Evolutionary conservation across 2,329 filamentous ascomycete genomes (phyloP), one percentile per base, ranked within the genome.

Genomic region (Teratosphaeria destructans): DNA sequence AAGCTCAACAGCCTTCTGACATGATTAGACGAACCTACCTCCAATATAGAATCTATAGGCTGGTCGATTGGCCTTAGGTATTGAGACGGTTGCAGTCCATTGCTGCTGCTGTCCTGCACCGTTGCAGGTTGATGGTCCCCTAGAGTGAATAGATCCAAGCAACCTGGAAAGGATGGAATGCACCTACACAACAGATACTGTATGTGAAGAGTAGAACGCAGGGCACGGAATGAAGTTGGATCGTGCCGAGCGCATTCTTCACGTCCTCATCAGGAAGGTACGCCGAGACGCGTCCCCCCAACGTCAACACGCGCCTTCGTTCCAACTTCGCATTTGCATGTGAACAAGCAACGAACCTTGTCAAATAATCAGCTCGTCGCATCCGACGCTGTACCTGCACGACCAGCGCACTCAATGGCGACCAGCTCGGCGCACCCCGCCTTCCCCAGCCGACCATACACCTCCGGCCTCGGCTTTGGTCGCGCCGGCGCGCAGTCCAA

Each of bases 381-480:
- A 49, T 23, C n/a, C 16, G 5, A 23, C 5, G 3, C n/a, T 5
- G 5, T 6, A 49, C 10, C 43, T 49, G n/a, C 10, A n/a, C 16
- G 23, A 8, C 6, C n/a, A 19, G 7, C n/a, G 8, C 16, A 10
- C 8, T 10, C n/a, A 11, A 81, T 81, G 81, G 79, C 81, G 63
- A 79, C 78, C 70, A 78, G 77, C 59, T 57, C 59, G 8, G 52
- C 59, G 23, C 78, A 80, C 64, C 78, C 81, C 66, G 74, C 79
- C 57, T 83, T 84, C 69, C 79, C 78, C 58, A 75, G 78, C 55
- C 79, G 82, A 65, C 77, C 78, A 64, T 79, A 79, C 66, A 78
- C 78, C 64, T 65, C 73, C 52, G 77, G 43, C 43, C 78, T 82
- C 58, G 53, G 53, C 53, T 32, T 32, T 34, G 76, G 72, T 71